Percentiles rank a stretch among this genome's conserved stretches.
These are phyloP conservation scores for Parietichytrium sp. DNA, from an alignment of 108 stramenopile species.

Conservation along the genomic window DNA sequence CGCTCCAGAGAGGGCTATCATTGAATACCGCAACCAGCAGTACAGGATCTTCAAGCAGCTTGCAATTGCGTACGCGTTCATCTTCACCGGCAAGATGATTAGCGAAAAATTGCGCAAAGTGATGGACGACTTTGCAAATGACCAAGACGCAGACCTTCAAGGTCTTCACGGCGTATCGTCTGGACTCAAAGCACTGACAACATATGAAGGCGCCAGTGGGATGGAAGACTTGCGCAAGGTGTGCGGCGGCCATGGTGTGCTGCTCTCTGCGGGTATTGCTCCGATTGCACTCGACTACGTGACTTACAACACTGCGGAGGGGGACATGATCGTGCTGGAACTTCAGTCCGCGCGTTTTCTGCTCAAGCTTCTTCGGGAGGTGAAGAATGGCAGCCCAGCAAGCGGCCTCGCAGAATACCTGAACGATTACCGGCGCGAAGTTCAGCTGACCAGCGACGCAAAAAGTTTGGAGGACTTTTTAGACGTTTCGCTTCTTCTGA, in stretches of 20 bases:
- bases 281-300: slow-evolving; percentile 10
- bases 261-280: background rate
- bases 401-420: background rate
- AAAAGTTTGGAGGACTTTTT: background rate
- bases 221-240: slow-evolving; percentile 33
- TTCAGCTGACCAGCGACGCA: background rate
- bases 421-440: background rate
- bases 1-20: slow-evolving; percentile 7
- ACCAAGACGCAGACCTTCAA: background rate
- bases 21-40: slow-evolving; percentile 24
- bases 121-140: background rate
- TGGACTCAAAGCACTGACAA: background rate
- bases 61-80: background rate
- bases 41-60: background rate
- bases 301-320: background rate
- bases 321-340: slow-evolving; percentile 19
- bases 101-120: background rate
- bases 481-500: background rate
- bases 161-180: slow-evolving; percentile 4
- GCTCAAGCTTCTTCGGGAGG: background rate
- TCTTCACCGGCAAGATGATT: slow-evolving; percentile 17
- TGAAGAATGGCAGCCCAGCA: background rate
- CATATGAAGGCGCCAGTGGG: background rate
- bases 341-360: slow-evolving; percentile 11
- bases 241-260: slow-evolving; percentile 1